These are phyloP conservation scores for Phalaenopsis hybrid DNA, from an alignment of 116 monocot genomes.

Conservation along the genomic window DNA sequence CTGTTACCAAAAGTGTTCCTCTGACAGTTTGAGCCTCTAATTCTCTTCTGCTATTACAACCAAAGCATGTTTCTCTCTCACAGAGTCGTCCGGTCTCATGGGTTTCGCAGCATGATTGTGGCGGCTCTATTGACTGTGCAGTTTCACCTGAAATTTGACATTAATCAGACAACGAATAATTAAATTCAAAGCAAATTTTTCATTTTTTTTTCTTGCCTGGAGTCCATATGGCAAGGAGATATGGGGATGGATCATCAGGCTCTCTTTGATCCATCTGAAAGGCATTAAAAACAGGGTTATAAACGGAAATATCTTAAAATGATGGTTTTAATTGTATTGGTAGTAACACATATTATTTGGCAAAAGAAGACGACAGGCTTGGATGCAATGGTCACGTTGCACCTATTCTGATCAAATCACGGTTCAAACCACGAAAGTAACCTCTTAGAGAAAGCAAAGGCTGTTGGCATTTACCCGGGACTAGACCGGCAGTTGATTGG, in stretches of 20 bases:
- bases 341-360: neutral
- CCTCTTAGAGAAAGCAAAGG: neutral
- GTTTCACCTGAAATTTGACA: slow-evolving; percentile 19
- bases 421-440: neutral
- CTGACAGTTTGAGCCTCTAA: slow-evolving; percentile 22
- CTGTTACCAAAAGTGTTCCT: slow-evolving; percentile 34
- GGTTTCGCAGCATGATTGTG: slow-evolving; percentile 11
- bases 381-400: neutral
- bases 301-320: too few relatives aligned
- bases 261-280: slow-evolving; percentile 35
- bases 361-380: neutral
- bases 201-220: slow-evolving; percentile 22
- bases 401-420: neutral
- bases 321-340: neutral
- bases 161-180: neutral
- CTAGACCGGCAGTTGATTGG: too few relatives aligned
- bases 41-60: slow-evolving; percentile 19
- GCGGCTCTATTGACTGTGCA: slow-evolving; percentile 12
- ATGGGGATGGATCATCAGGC: slow-evolving; percentile 39
- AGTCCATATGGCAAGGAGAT: slow-evolving; percentile 35
- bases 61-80: slow-evolving; percentile 18
- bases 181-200: neutral
- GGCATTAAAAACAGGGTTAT: too few relatives aligned
- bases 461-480: neutral
- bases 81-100: slow-evolving; percentile 13